Evolutionary conservation across 2,329 filamentous ascomycete species (phyloP), one percentile per base, ranked within the genome.

Genomic region (Lachnellula arida): DNA sequence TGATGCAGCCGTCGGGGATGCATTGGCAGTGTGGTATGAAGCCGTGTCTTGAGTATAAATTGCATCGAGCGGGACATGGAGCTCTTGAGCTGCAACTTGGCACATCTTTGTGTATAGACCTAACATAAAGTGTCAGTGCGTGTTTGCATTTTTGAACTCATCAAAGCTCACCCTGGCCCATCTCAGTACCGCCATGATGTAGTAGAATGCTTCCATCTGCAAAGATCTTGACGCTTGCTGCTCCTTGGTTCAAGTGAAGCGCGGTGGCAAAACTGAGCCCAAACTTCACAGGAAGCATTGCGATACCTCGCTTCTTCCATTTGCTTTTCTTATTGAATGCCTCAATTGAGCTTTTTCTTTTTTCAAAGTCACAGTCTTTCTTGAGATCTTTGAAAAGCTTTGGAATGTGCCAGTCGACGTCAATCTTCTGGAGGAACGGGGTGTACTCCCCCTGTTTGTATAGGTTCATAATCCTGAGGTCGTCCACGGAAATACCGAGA

Each of bases 51-150:
- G 92, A 66, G 97, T 96, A 75, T 88, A 90, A 53, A 99, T 89
- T 60, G 81, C 81, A 15, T 88, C 84, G 54, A 92, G 78, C 0
- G 93, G 90, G 0, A 97, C 88, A 25, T 82, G 74, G 2, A 99
- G 82, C 1, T 93, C 89, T 74, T 99, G 89, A 0, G 94, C 94
- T 1, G 93, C 91, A 57, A 99, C 91, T 81, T 95, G 94, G 44
- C 84, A 87, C 86, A 97, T 96, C 76, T 99, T 99, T 7, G 94
- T 97, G 73, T 99, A 89, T 9, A 99, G 78, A 2, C 94, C 94
- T 74, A 92, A 7, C 88, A 91, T 51, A 89, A 73, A 76, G 97
- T 97, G 70, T 32, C 9, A 32, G 28, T 32, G 28, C 28, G 28
- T 32, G 28, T 32, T 11, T 11, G 9, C 8, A 32, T 3, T 32